Evolutionary conservation across 805 yeast genomes (phyloP).

Genomic region (Cyberlindnera misumaiensis): DNA sequence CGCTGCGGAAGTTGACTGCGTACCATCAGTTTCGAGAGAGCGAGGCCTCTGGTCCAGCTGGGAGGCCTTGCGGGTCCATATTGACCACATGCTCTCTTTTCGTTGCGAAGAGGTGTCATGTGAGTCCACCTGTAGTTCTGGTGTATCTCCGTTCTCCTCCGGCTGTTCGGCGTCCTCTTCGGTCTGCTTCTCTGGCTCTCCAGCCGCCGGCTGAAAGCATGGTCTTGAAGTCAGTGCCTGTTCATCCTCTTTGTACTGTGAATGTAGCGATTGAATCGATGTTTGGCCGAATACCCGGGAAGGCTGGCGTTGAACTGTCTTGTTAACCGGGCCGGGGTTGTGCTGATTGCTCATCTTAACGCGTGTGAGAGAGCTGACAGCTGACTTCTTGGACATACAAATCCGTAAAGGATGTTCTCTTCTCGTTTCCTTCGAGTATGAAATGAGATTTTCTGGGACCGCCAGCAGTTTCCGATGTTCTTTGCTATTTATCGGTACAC

Average conservation of each 20-base stretch:
- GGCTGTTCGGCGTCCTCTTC: not conserved
- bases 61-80: constrained; percentile 7
- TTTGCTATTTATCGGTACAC: too few species aligned
- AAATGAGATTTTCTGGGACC: too few species aligned
- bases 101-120: not conserved
- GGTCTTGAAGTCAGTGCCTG: not conserved
- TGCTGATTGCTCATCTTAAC: too few species aligned
- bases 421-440: too few species aligned
- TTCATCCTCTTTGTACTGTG: not conserved
- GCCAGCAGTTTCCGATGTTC: too few species aligned
- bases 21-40: not conserved
- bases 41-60: constrained; percentile 3
- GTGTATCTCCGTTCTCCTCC: not conserved
- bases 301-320: constrained; percentile 1
- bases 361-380: too few species aligned
- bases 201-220: not conserved
- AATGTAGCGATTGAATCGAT: constrained; percentile 1
- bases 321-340: not conserved
- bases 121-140: not conserved
- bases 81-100: constrained; percentile 11
- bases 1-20: constrained; percentile 3
- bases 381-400: too few species aligned
- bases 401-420: too few species aligned
- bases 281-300: constrained; percentile 1
- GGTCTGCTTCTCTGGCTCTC: constrained; percentile 2